Base-by-base conservation (phyloP, 164 flowering plant genomes). In the Magnolia sinica region DNA sequence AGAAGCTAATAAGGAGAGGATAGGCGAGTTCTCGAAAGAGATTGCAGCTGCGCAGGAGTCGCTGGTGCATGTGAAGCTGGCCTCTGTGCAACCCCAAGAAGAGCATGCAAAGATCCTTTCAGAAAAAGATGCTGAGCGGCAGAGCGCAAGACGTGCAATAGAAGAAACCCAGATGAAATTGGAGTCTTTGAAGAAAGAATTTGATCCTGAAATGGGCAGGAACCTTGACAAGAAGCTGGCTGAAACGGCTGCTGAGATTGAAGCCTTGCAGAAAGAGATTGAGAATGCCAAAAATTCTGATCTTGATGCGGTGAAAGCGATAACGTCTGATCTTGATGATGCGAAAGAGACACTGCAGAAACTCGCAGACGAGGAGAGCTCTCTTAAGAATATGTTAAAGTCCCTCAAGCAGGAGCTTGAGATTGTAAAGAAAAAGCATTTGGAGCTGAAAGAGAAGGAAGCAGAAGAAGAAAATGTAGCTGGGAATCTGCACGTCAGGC, bases 331-430 rank as follows among this genome's bases (percentile, higher is more conserved):
- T 80, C 87, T 96, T 68, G 92, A 91, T 81, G 90, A 74, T 87
- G 96, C 97, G 51, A 96, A 92, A 80, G 90, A 82, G 63, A 81
- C 89, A 7, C 79, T 24, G 27, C 27, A 24, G 27, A 24, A 1
- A 24, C 27, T 24, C 27, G 27, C 27, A 24, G 27, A 24, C 94
- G 98, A 94, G 83, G 95, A 90, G 78, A 87, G 66, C 83, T 77
- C 87, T 9, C 87, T 92, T 13, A 80, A 84, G 68, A 85, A 73
- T 76, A 74, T 87, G 82, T 81, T 92, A 72, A 97, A 91, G 67
- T 82, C 91, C 70, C 92, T 94, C 50, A 91, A 90, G 82, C 59
- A 74, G 70, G 97, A 96, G 78, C 74, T 94, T 14, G 95, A 92
- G 83, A 91, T 66, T 51, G 85, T 90, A 82, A 91, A 88, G 84